phyloP scores from a whole-genome alignment of 495 filamentous ascomycete species.

The Xylaria acuta region DNA sequence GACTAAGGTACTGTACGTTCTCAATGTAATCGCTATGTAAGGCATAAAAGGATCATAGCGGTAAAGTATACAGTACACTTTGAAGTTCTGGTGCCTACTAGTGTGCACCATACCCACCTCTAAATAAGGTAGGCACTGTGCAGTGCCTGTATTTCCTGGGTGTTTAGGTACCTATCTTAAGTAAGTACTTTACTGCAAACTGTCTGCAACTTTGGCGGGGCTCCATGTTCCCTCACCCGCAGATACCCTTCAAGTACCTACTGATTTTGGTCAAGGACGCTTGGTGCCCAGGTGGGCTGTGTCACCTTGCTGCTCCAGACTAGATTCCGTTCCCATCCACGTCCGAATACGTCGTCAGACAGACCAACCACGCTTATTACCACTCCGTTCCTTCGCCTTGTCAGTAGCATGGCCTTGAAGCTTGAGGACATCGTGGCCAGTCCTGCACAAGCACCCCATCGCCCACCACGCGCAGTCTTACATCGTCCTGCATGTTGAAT shows the following conservation, averaged over 20 bases:
- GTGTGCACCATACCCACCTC: neutral
- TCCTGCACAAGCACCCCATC: conserved; percentile 23
- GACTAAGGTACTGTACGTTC: neutral
- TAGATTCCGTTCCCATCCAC: neutral
- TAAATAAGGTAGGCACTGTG: too few relatives aligned
- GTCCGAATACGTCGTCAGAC: neutral
- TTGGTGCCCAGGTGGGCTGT: conserved; percentile 17
- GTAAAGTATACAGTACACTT: too few relatives aligned
- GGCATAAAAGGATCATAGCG: neutral
- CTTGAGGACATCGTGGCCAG: conserved; percentile 24
- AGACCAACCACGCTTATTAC: neutral
- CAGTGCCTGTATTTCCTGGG: too few relatives aligned
- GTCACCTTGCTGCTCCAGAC: conserved; percentile 9
- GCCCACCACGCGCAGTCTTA: conserved; percentile 13
- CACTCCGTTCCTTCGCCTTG: neutral
- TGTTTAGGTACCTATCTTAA: neutral
- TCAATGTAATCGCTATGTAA: neutral
- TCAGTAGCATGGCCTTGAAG: conserved; percentile 38
- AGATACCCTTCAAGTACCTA: neutral
- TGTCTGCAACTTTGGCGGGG: neutral
- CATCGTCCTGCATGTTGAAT: conserved; percentile 32
- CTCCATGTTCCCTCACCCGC: neutral
- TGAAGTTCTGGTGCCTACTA: neutral
- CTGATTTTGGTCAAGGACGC: neutral
- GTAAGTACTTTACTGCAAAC: neutral